Percentiles rank a stretch among this genome's conserved stretches.
Conservation (phyloP, 495 filamentous ascomycete species). For the Beverwykella pulmonaria region DNA sequence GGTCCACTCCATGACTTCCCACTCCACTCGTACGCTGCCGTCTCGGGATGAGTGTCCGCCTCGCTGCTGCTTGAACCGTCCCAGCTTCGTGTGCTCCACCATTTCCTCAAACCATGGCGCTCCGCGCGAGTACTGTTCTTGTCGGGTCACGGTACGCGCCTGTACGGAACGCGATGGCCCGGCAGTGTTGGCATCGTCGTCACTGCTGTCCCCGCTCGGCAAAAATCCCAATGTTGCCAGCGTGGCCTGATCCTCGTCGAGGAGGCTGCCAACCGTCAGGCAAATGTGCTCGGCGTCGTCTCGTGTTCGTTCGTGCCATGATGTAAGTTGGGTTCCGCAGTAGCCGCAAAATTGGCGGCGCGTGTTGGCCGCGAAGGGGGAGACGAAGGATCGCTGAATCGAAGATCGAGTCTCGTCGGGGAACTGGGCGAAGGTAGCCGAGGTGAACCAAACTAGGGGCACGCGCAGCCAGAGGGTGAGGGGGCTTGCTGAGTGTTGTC, state of each 20-base stretch:
- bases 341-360: slow-evolving; percentile 86
- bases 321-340: slow-evolving; percentile 79
- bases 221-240: slow-evolving; percentile 66
- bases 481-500: slow-evolving; percentile 66
- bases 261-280: slow-evolving; percentile 72
- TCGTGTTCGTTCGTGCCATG: slow-evolving; percentile 72
- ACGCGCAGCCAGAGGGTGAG: slow-evolving; percentile 78
- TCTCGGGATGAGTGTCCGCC: slow-evolving; percentile 55
- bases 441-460: slow-evolving; percentile 74
- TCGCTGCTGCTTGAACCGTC: slow-evolving; percentile 62
- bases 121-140: slow-evolving; percentile 51
- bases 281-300: slow-evolving; percentile 74
- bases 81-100: slow-evolving; percentile 72
- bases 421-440: slow-evolving; percentile 69
- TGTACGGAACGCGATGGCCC: slow-evolving; percentile 37
- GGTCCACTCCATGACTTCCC: slow-evolving; percentile 81
- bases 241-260: slow-evolving; percentile 63
- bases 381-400: slow-evolving; percentile 73
- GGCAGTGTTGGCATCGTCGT: slow-evolving; percentile 29
- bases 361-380: slow-evolving; percentile 52
- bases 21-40: slow-evolving; percentile 67
- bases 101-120: slow-evolving; percentile 83
- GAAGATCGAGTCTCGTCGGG: slow-evolving; percentile 72
- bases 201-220: slow-evolving; percentile 29
- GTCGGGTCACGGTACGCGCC: slow-evolving; percentile 22